Base-by-base conservation (phyloP, 2,329 filamentous ascomycete species). In the Nannizziopsis arthrosporioides region DNA sequence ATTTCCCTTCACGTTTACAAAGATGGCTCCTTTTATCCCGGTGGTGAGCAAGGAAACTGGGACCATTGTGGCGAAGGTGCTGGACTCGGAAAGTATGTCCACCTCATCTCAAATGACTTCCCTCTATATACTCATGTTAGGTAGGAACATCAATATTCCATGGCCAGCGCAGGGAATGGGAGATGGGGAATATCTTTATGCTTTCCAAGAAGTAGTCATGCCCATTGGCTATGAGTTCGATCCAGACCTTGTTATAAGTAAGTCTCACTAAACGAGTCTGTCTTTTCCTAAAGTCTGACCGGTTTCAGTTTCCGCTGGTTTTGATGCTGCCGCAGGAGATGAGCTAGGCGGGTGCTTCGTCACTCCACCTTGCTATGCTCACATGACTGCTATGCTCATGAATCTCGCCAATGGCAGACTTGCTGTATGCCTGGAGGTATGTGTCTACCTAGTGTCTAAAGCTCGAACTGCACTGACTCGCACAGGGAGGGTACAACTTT, bases 341-440 rank as follows among this genome's bases (percentile, higher is more conserved):
- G 82, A 92, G 60, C 76, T 98, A 1, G 92, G 92, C 44, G 87
- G 85, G 30, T 98, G 92, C 63, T 90, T 87, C 60, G 92, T 98
- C 4, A 84, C 88, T 1, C 92, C 92, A 0, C 70, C 81, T 3
- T 94, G 92, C 61, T 98, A 96, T 62, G 86, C 89, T 11, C 90
- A 98, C 61, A 96, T 98, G 92, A 96, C 92, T 12, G 88, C 95
- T 62, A 95, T 96, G 90, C 77, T 98, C 42, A 96, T 95, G 89
- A 88, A 86, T 1, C 73, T 98, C 15, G 90, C 92, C 0, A 76
- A 81, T 39, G 92, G 92, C 22, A 94, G 89, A 61, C 76, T 98
- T 11, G 85, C 86, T 2, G 90, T 95, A 7, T 95, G 89, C 61
- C 74, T 98, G 2, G 92, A 98, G 65, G 71, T 73, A 51, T 44